Evolutionary conservation across 164 flowering plant genomes (phyloP), one percentile per base, ranked within the genome.

Genomic region (Euptelea pleiosperma): DNA sequence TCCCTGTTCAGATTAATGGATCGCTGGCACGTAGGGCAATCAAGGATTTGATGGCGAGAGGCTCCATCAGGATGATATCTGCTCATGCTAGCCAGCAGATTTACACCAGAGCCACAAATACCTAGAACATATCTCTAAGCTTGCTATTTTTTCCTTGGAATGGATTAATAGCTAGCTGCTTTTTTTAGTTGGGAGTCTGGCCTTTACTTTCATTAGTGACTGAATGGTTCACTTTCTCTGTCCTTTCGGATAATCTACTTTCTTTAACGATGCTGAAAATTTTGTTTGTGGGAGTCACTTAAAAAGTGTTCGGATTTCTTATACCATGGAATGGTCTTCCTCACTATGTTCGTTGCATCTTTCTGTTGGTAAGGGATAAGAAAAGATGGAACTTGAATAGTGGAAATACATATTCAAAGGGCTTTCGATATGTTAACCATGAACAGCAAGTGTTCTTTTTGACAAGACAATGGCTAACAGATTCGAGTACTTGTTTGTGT

Each of bases 41-140:
- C 45, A 76, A 67, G 60, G 83, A 79, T 62, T 65, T 79, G 76
- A 76, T 69, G 78, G 75, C 76, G 19, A 66, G 69, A 59, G 83
- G 80, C 9, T 59, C 61, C 4, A 76, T 76, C 52, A 52, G 77
- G 52, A 64, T 79, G 78, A 60, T 79, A 14, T 60, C 76, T 29
- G 57, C 76, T 24, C 82, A 78, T 54, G 28, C 82, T 2, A 78
- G 77, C 68, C 82, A 78, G 71, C 76, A 73, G 71, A 78, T 78
- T 24, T 78, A 78, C 66, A 75, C 77, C 37, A 55, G 76, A 39
- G 70, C 75, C 16, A 75, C 78, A 57, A 68, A 75, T 50, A 71
- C 75, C 42, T 64, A 45, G 49, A 15, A 9, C 16, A n/a, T 6
- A 31, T 12, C 1, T 9, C 24, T 31, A 33, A 4, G 37, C 5